A percentile compares a stretch with the other conserved stretches of the same genome.
Conservation (phyloP, 2,329 filamentous ascomycete genomes). For the Cladophialophora psammophila region DNA sequence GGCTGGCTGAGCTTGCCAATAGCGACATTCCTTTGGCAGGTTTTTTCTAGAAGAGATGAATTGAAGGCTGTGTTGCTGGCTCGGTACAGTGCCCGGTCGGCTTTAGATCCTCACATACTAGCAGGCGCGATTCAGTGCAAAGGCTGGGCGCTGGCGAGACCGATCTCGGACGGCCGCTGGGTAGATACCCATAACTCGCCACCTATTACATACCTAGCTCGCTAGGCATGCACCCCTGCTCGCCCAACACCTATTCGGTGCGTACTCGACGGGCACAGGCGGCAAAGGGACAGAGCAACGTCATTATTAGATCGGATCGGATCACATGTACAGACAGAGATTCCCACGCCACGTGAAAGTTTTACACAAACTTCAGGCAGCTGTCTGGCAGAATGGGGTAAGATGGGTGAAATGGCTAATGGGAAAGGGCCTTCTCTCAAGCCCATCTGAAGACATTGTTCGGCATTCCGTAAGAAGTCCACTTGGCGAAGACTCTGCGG, state of each 20-base stretch:
- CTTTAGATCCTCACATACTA: background rate
- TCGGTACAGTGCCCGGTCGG: background rate
- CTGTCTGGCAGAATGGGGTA: background rate
- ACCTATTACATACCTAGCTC: too few relatives aligned
- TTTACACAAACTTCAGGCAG: slow-evolving; percentile 23
- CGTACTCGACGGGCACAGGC: too few relatives aligned
- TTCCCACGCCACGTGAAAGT: background rate
- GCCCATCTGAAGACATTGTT: slow-evolving; percentile 14
- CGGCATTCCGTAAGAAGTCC: slow-evolving; percentile 28
- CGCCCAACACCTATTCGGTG: too few relatives aligned
- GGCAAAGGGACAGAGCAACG: background rate
- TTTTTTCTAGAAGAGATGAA: background rate
- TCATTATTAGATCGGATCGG: background rate
- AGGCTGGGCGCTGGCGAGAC: background rate
- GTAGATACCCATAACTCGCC: too few relatives aligned
- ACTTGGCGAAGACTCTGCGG: slow-evolving; percentile 6
- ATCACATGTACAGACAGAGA: background rate
- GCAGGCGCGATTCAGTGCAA: background rate
- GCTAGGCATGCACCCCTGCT: too few relatives aligned
- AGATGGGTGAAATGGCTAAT: background rate
- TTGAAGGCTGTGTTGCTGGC: background rate
- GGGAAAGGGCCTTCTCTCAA: background rate
- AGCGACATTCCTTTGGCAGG: background rate
- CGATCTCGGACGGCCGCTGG: background rate
- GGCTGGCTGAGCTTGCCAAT: too few relatives aligned